Conservation (phyloP, 352 stramenopile genomes). For the Phytopythium boreale region DNA sequence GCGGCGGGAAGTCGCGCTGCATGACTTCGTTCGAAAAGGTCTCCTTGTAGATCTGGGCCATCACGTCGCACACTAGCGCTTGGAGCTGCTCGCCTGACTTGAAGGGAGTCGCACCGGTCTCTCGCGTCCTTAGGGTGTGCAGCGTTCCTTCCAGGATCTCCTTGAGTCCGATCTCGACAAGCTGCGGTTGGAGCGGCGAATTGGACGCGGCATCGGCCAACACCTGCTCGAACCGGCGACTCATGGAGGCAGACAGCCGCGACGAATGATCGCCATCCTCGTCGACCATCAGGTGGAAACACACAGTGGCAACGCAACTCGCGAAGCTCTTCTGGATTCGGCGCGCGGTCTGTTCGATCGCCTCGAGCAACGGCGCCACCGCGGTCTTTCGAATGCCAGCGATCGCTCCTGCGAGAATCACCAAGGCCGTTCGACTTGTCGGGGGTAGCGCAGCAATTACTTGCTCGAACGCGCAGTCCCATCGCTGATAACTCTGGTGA, state of each 20-base stretch:
- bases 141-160: slow-evolving; percentile 34
- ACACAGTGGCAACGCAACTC: slow-evolving; percentile 17
- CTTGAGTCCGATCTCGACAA: slow-evolving; percentile 27
- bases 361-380: slow-evolving; percentile 13
- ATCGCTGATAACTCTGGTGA: slow-evolving; percentile 24
- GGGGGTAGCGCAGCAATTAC: slow-evolving; percentile 30
- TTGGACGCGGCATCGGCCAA: slow-evolving; percentile 14
- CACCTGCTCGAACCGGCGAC: slow-evolving; percentile 22
- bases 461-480: slow-evolving; percentile 37
- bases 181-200: slow-evolving; percentile 13
- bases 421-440: slow-evolving; percentile 27
- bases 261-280: slow-evolving; percentile 3
- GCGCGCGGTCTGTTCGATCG: slow-evolving; percentile 26
- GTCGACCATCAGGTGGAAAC: slow-evolving; percentile 19
- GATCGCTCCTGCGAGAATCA: slow-evolving; percentile 43
- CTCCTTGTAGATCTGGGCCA: slow-evolving; percentile 14
- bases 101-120: not conserved
- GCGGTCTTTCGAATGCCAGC: slow-evolving; percentile 20
- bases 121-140: not conserved
- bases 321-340: slow-evolving; percentile 21
- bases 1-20: slow-evolving; percentile 24
- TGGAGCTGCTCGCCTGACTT: slow-evolving; percentile 1
- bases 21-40: slow-evolving; percentile 29
- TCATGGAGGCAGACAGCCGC: slow-evolving; percentile 13
- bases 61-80: not conserved